These are phyloP conservation scores for Peronospora farinosa DNA, from an alignment of 352 stramenopile genomes.

Conservation along the genomic window DNA sequence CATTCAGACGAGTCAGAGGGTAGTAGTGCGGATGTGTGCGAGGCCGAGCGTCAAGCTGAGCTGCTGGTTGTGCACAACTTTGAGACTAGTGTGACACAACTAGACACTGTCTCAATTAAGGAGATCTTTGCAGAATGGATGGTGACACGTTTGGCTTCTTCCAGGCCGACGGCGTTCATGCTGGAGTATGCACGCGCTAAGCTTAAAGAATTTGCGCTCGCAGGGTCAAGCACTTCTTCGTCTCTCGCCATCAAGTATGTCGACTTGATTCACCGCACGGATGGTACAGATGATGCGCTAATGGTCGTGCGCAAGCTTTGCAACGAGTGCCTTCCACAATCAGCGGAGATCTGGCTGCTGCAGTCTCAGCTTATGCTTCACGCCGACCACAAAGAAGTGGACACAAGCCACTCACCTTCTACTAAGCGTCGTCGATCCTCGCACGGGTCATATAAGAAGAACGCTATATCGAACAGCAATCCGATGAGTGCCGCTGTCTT, in stretches of 20 bases:
- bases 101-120: slow-evolving; percentile 46
- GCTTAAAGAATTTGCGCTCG: slow-evolving; percentile 44
- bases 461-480: slow-evolving; percentile 2
- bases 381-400: slow-evolving; percentile 19
- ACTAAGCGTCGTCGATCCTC: slow-evolving; percentile 54
- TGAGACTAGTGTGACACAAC: slow-evolving; percentile 43
- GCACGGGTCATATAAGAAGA: slow-evolving; percentile 17
- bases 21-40: slow-evolving; percentile 19
- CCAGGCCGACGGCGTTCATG: slow-evolving; percentile 37
- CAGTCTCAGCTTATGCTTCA: slow-evolving; percentile 71
- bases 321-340: slow-evolving; percentile 27
- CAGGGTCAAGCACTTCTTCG: slow-evolving; percentile 13
- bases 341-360: slow-evolving; percentile 55
- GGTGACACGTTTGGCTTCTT: slow-evolving; percentile 41
- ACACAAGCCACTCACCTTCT: slow-evolving; percentile 11
- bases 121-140: slow-evolving; percentile 67
- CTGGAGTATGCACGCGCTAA: slow-evolving; percentile 51
- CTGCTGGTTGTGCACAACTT: slow-evolving; percentile 44
- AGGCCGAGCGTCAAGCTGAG: slow-evolving; percentile 42
- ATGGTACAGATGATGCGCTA: slow-evolving; percentile 45
- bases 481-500: slow-evolving; percentile 34
- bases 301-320: slow-evolving; percentile 40
- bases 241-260: slow-evolving; percentile 50
- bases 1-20: slow-evolving; percentile 14
- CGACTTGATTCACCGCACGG: slow-evolving; percentile 66